Conservation (phyloP, 2,329 filamentous ascomycete species). For the Penicillium sp. region DNA sequence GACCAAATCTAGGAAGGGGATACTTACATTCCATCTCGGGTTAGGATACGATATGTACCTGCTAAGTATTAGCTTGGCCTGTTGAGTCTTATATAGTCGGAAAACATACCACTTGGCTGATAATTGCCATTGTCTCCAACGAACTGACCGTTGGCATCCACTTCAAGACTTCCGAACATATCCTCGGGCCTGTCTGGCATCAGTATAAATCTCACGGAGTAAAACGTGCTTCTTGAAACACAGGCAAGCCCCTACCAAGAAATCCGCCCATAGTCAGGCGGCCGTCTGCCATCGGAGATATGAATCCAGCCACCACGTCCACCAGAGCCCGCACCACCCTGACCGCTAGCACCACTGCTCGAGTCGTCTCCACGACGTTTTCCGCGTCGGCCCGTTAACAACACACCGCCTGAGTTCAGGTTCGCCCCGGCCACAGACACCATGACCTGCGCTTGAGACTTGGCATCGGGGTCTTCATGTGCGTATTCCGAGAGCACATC, state of each 20-base stretch:
- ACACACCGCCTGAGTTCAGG: slow-evolving; percentile 50
- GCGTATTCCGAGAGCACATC: slow-evolving; percentile 55
- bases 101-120: slow-evolving; percentile 52
- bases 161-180: slow-evolving; percentile 63
- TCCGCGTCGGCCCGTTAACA: slow-evolving; percentile 40
- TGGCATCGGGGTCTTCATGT: slow-evolving; percentile 53
- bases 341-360: slow-evolving; percentile 55
- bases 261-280: slow-evolving; percentile 63
- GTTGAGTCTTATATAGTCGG: background rate
- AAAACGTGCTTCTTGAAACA: too few species aligned
- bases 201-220: slow-evolving; percentile 11
- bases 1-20: background rate
- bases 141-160: slow-evolving; percentile 58
- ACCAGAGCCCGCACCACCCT: slow-evolving; percentile 57
- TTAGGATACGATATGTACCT: slow-evolving; percentile 60
- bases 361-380: slow-evolving; percentile 42
- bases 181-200: slow-evolving; percentile 52
- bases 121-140: slow-evolving; percentile 56
- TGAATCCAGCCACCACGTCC: slow-evolving; percentile 62
- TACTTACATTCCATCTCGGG: slow-evolving; percentile 58
- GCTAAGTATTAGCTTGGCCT: slow-evolving; percentile 11
- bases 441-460: slow-evolving; percentile 59
- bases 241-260: slow-evolving; percentile 44
- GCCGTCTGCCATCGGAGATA: slow-evolving; percentile 58
- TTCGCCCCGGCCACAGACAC: slow-evolving; percentile 56